Percentiles rank a stretch among this genome's conserved stretches.
Conservation (phyloP, 495 filamentous ascomycete genomes). For the Daldinia loculata region DNA sequence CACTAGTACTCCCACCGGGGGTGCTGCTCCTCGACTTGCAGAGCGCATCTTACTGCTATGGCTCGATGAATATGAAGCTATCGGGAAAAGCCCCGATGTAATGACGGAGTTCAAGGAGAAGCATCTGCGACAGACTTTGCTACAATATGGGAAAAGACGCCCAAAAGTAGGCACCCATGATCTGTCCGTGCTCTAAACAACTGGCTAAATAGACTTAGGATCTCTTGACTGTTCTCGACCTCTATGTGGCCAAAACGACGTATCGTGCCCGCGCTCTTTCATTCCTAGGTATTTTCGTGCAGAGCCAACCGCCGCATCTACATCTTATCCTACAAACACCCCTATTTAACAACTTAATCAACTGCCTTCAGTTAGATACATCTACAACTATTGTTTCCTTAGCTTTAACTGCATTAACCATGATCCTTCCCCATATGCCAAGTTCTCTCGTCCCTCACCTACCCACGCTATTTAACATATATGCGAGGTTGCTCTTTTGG, state of each 20-base stretch:
- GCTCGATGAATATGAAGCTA: slow-evolving; percentile 60
- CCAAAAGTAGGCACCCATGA: slow-evolving; percentile 63
- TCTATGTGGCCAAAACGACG: slow-evolving; percentile 65
- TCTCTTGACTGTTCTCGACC: slow-evolving; percentile 67
- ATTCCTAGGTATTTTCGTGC: slow-evolving; percentile 70
- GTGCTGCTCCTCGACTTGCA: slow-evolving; percentile 56
- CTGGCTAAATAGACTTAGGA: slow-evolving; percentile 55
- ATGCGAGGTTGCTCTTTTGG: slow-evolving; percentile 78
- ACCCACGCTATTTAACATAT: slow-evolving; percentile 76
- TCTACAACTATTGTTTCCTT: slow-evolving; percentile 72
- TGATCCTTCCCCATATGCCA: slow-evolving; percentile 80
- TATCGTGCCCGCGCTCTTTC: slow-evolving; percentile 65
- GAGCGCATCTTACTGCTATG: slow-evolving; percentile 67
- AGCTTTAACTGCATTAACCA: slow-evolving; percentile 71
- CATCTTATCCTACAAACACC: slow-evolving; percentile 72
- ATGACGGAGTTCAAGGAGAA: slow-evolving; percentile 62
- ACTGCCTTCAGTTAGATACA: slow-evolving; percentile 75
- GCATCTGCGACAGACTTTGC: slow-evolving; percentile 61
- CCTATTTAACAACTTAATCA: slow-evolving; percentile 70
- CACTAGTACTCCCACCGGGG: slow-evolving; percentile 49
- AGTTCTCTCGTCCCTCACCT: slow-evolving; percentile 68
- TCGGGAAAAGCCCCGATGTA: slow-evolving; percentile 51
- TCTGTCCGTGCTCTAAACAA: background rate
- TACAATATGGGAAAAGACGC: slow-evolving; percentile 69
- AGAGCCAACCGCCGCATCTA: slow-evolving; percentile 74